Percentiles rank a stretch among this genome's conserved stretches.
phyloP scores from a whole-genome alignment of 345 rosid genomes.

The Dipteronia dyeriana region DNA sequence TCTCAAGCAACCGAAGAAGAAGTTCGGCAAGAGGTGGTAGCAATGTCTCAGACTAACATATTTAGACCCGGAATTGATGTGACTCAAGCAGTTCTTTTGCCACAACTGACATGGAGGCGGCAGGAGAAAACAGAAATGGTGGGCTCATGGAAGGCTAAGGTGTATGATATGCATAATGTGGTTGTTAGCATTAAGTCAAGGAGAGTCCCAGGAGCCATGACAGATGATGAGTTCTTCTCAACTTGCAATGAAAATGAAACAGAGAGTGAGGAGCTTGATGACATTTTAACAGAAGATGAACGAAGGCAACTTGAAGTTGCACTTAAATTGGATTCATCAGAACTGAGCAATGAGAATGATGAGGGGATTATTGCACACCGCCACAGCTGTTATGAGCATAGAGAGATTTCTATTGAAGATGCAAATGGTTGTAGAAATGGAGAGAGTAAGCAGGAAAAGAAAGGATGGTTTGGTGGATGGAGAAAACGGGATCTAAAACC shows the following conservation, averaged over 20 bases:
- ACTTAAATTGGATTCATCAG: constrained; percentile 76
- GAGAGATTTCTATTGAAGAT: constrained; percentile 80
- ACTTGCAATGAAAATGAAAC: constrained; percentile 70
- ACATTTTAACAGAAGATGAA: constrained; percentile 82
- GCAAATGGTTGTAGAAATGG: constrained; percentile 46
- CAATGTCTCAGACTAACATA: constrained; percentile 89
- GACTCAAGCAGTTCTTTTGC: constrained; percentile 85
- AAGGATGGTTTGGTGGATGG: constrained; percentile 99
- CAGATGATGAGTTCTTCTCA: constrained; percentile 87
- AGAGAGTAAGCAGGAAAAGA: constrained; percentile 71
- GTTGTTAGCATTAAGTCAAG: constrained; percentile 93
- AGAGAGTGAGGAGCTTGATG: constrained; percentile 78
- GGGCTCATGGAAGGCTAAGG: constrained; percentile 90
- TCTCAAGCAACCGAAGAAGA: constrained; percentile 82
- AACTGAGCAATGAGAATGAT: constrained; percentile 47
- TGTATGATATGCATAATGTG: constrained; percentile 97
- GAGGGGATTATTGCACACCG: constrained; percentile 57
- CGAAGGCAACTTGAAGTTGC: constrained; percentile 88
- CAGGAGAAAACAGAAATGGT: constrained; percentile 92
- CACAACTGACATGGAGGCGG: constrained; percentile 91
- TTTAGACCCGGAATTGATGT: constrained; percentile 97
- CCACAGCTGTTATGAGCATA: constrained; percentile 69
- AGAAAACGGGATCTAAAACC: constrained; percentile 69
- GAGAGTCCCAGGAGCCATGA: constrained; percentile 90
- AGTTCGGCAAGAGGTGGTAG: constrained; percentile 80